These are phyloP conservation scores for Plectosphaerella sp. DNA, from an alignment of 2,329 filamentous ascomycete genomes.

Conservation along the genomic window DNA sequence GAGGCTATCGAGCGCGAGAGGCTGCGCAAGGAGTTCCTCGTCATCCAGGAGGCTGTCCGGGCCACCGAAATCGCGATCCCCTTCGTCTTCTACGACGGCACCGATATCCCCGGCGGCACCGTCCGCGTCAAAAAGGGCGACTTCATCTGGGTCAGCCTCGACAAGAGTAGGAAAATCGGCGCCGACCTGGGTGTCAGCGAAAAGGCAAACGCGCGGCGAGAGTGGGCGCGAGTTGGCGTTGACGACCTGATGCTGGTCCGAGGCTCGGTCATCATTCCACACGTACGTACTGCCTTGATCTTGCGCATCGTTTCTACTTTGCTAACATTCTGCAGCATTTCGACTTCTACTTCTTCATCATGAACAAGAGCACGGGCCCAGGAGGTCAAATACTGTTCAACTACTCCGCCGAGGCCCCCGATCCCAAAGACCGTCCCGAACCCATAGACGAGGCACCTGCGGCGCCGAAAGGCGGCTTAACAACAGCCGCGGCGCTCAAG, in stretches of 20 bases:
- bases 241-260: conserved; percentile 93
- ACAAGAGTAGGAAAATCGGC: conserved; percentile 85
- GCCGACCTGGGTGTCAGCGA: conserved; percentile 74
- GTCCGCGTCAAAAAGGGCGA: conserved; percentile 92
- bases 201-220: conserved; percentile 63
- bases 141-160: conserved; percentile 86
- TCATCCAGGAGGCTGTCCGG: conserved; percentile 81
- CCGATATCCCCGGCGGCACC: conserved; percentile 77
- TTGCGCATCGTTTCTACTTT: not conserved
- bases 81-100: conserved; percentile 96
- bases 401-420: conserved; percentile 53
- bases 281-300: conserved; percentile 58
- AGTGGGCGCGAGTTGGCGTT: conserved; percentile 91
- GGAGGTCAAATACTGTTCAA: conserved; percentile 71
- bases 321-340: conserved; percentile 65
- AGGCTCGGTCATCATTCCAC: conserved; percentile 87
- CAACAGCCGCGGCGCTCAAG: conserved; percentile 26
- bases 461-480: conserved; percentile 23
- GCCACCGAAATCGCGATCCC: conserved; percentile 85
- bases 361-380: conserved; percentile 78
- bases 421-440: conserved; percentile 4
- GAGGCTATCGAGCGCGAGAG: conserved; percentile 78
- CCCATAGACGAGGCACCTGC: conserved; percentile 10
- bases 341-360: conserved; percentile 94
- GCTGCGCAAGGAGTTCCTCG: conserved; percentile 76